Percentiles rank a stretch among this genome's conserved stretches.
Evolutionary conservation across 2,329 filamentous ascomycete genomes (phyloP).

Genomic region (Aspergillus sp.): DNA sequence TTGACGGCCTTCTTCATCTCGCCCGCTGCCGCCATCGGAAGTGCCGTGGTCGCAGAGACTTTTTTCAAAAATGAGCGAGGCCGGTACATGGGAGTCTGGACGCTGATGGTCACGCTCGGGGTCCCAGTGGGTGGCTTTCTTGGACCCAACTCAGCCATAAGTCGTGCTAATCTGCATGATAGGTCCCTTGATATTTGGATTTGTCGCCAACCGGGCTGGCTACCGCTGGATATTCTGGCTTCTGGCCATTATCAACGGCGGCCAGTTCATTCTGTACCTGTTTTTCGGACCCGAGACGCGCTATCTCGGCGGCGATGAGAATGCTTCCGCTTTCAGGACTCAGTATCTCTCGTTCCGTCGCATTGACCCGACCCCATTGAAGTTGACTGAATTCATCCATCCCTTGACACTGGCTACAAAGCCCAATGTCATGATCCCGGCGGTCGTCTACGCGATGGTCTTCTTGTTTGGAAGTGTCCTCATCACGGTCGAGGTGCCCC

Average conservation of each 20-base stretch:
- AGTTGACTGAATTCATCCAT: constrained; percentile 50
- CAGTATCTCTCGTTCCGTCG: constrained; percentile 47
- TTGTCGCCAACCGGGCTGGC: constrained; percentile 51
- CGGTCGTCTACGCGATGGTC: constrained; percentile 56
- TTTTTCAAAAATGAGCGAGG: constrained; percentile 56
- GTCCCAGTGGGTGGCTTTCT: constrained; percentile 33
- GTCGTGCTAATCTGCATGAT: constrained; percentile 8
- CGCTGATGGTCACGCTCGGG: constrained; percentile 50
- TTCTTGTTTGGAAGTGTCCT: constrained; percentile 58
- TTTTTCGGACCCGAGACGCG: constrained; percentile 56
- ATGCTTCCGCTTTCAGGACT: constrained; percentile 10
- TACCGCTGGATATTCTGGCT: constrained; percentile 61
- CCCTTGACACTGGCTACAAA: constrained; percentile 49
- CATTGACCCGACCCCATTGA: constrained; percentile 54
- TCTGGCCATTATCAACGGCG: constrained; percentile 56
- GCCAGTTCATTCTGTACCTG: constrained; percentile 56
- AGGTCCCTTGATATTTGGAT: constrained; percentile 34
- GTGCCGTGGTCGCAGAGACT: constrained; percentile 55
- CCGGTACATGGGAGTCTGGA: constrained; percentile 58
- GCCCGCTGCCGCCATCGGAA: constrained; percentile 55
- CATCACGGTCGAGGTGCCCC: constrained; percentile 59
- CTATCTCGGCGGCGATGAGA: constrained; percentile 38
- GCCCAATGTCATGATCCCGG: constrained; percentile 52
- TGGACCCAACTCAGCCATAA: neutral
- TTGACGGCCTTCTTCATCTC: constrained; percentile 56